Base-by-base conservation (phyloP, 2,329 filamentous ascomycete species). In the Xylariaceae sp. region DNA sequence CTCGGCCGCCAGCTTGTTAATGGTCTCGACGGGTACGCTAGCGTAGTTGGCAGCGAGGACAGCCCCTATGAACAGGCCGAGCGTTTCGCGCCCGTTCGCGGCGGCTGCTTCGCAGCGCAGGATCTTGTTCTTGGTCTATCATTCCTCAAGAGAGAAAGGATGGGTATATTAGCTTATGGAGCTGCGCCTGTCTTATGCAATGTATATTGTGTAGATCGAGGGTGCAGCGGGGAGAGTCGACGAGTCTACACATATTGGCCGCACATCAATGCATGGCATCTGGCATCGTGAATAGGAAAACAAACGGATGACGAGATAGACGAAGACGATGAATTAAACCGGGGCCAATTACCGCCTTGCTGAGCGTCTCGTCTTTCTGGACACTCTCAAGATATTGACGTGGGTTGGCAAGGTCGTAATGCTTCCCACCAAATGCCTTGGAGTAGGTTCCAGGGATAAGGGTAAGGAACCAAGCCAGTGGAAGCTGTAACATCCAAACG, bases 1-100 rank as follows among this genome's bases (percentile, higher is more conserved):
- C 34, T 64, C 63, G 29, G 71, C 54, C 34, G 70, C 64, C 21
- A 78, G 61, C 36, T 55, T 42, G 61, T 79, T 80, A 58, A 78
- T 61, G 22, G 61, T 65, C n/a, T 55, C 47, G 12, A 61, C 55
- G 12, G 69, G 61, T 2, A 79, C 68, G 19, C 71, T 70, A 5
- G 75, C 68, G n/a, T 67, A 62, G 63, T 77, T 79, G 58, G 72
- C 76, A 15, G 76, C 76, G 36, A 74, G 67, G 16, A 80, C 69
- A 39, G 65, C 71, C 2, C 52, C 55, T 15, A 57, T 39, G 42
- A 60, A 65, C 39, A 64, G 18, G 37, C 42, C 22, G 19, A 65
- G 21, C 6, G 58, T 61, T 47, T 65, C 63, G 34, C 51, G 48
- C 32, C 49, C 62, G 52, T 65, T 65, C 39, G 56, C 47, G 6